phyloP scores from a whole-genome alignment of 2,329 filamentous ascomycete species.

The Talaromyces atroroseus region DNA sequence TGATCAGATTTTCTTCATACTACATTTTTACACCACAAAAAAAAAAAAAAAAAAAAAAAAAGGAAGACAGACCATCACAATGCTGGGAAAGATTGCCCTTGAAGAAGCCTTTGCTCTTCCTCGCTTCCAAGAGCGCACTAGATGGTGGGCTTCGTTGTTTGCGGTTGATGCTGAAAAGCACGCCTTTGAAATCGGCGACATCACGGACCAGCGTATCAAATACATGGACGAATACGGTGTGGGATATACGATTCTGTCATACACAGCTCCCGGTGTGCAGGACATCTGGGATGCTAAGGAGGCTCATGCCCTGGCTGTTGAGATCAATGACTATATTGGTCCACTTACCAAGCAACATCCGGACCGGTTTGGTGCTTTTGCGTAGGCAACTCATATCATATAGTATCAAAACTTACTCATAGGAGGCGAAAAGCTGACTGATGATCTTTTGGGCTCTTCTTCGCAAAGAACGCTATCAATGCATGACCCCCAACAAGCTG shows the following conservation, averaged over 20 bases:
- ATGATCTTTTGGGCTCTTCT: background rate
- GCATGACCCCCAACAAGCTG: slow-evolving; percentile 23
- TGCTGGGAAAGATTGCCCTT: slow-evolving; percentile 13
- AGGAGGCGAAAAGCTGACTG: background rate
- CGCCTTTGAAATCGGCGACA: slow-evolving; percentile 15
- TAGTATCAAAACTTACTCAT: background rate
- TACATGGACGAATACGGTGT: slow-evolving; percentile 22
- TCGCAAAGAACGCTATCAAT: slow-evolving; percentile 15
- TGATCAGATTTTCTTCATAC: no score
- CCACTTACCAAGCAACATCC: slow-evolving; percentile 17
- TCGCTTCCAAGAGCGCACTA: slow-evolving; percentile 11
- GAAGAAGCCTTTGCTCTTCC: slow-evolving; percentile 14
- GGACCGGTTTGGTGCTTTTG: slow-evolving; percentile 14
- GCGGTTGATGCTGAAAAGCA: slow-evolving; percentile 19
- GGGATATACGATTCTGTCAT: slow-evolving; percentile 23
- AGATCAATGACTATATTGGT: slow-evolving; percentile 25
- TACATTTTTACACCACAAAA: no score
- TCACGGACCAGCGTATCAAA: slow-evolving; percentile 11
- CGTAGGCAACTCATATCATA: background rate
- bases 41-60: no score
- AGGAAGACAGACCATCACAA: background rate
- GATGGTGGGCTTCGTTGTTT: slow-evolving; percentile 15
- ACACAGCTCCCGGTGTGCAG: slow-evolving; percentile 25
- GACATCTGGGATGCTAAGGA: slow-evolving; percentile 21
- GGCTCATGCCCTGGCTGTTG: slow-evolving; percentile 21